Evolutionary conservation across 2,329 filamentous ascomycete genomes (phyloP).

Genomic region (Trichoderma aggressivum): DNA sequence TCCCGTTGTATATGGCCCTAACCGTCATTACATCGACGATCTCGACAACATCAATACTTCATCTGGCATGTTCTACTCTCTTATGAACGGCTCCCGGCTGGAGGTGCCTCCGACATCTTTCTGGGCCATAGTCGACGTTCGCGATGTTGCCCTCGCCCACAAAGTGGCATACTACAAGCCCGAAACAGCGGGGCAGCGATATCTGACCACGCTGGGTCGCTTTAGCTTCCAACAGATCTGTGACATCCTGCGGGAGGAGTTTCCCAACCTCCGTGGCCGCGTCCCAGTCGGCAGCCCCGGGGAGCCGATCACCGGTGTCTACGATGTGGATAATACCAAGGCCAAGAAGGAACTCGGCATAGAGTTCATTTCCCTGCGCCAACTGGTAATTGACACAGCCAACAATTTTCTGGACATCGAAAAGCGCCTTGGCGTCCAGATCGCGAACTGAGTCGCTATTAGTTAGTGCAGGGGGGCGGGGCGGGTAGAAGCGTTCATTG

Average conservation of each 20-base stretch:
- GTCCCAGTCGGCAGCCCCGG: slow-evolving; percentile 36
- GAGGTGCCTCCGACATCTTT: slow-evolving; percentile 22
- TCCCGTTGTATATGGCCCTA: slow-evolving; percentile 29
- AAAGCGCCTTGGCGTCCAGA: background rate
- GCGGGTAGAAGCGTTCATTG: background rate
- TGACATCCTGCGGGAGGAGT: slow-evolving; percentile 46
- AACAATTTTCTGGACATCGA: slow-evolving; percentile 2
- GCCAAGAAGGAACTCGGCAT: slow-evolving; percentile 7
- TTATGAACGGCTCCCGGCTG: slow-evolving; percentile 30
- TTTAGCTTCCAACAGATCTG: slow-evolving; percentile 36
- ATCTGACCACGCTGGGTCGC: slow-evolving; percentile 26
- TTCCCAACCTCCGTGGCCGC: slow-evolving; percentile 48
- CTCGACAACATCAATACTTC: slow-evolving; percentile 26
- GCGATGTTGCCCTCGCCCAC: slow-evolving; percentile 30
- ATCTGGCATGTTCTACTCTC: slow-evolving; percentile 27
- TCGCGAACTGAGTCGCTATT: background rate
- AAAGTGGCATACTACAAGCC: slow-evolving; percentile 23
- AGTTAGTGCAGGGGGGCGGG: background rate
- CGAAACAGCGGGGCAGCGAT: slow-evolving; percentile 27
- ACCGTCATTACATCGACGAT: slow-evolving; percentile 18
- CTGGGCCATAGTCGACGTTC: slow-evolving; percentile 28
- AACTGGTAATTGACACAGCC: slow-evolving; percentile 9
- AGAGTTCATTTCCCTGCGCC: background rate
- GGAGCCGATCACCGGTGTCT: background rate
- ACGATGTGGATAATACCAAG: slow-evolving; percentile 4